phyloP scores from a whole-genome alignment of 225 moss, liverwort and hornwort genomes.

The Polytrichum formosum region DNA sequence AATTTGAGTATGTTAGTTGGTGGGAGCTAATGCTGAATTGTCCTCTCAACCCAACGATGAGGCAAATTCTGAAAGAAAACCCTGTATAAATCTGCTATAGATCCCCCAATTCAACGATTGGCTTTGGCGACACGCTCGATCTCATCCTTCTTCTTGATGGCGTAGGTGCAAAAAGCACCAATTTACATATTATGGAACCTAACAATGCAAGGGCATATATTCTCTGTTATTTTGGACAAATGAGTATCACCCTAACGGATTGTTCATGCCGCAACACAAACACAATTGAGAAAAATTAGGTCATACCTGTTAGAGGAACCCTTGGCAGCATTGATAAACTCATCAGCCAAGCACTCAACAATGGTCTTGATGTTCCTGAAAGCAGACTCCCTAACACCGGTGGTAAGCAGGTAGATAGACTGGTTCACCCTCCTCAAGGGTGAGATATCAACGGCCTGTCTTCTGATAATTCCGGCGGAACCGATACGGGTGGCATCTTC shows the following conservation, averaged over 20 bases:
- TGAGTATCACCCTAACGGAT: too few relatives aligned
- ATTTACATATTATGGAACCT: not conserved
- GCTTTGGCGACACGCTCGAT: conserved; percentile 93
- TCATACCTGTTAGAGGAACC: conserved; percentile 67
- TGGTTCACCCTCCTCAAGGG: conserved; percentile 84
- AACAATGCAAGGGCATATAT: too few relatives aligned
- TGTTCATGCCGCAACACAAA: too few relatives aligned
- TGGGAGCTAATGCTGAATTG: not conserved
- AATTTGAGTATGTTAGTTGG: too few relatives aligned
- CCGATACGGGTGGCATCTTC: conserved; percentile 91
- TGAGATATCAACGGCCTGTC: conserved; percentile 90
- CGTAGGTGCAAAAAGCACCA: conserved; percentile 42
- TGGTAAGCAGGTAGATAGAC: conserved; percentile 83
- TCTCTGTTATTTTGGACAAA: too few relatives aligned
- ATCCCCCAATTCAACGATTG: conserved; percentile 52
- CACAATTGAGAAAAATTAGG: too few relatives aligned
- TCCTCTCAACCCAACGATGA: conserved; percentile 7
- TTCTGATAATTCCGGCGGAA: conserved; percentile 80
- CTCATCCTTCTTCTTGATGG: conserved; percentile 93
- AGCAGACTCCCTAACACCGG: conserved; percentile 78
- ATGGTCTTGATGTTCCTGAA: conserved; percentile 91
- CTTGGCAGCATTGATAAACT: conserved; percentile 81
- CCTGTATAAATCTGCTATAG: conserved; percentile 7
- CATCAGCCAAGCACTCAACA: conserved; percentile 88
- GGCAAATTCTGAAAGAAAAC: conserved; percentile 12